Conservation (phyloP, 2,329 filamentous ascomycete species). For the Aspergillus spinulosporus region DNA sequence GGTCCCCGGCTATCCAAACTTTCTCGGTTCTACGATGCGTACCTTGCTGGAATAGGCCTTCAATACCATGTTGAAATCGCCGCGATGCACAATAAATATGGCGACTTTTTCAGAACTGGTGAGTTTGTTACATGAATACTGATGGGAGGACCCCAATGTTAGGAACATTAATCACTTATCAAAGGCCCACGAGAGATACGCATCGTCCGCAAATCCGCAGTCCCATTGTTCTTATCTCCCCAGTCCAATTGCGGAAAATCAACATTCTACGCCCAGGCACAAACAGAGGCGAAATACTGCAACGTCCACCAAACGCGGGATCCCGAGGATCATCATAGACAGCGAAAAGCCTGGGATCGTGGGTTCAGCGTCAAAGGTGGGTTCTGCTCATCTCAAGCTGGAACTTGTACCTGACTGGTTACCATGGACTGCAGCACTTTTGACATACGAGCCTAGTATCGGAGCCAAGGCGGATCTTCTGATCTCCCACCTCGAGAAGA, state of each 20-base stretch:
- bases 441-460: not conserved
- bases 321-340: slow-evolving; percentile 16
- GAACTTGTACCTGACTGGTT: not conserved
- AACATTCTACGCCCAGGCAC: slow-evolving; percentile 2
- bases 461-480: not conserved
- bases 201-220: not conserved
- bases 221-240: not conserved
- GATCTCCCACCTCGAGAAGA: not conserved
- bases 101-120: slow-evolving; percentile 33
- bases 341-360: slow-evolving; percentile 17
- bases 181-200: not conserved
- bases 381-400: not conserved
- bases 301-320: slow-evolving; percentile 15
- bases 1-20: slow-evolving; percentile 25
- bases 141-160: too few relatives aligned
- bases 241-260: slow-evolving; percentile 2
- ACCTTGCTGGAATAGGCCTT: slow-evolving; percentile 17
- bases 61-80: slow-evolving; percentile 19
- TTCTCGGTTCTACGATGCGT: slow-evolving; percentile 23
- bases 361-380: slow-evolving; percentile 18
- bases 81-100: slow-evolving; percentile 27
- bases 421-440: not conserved
- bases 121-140: not conserved
- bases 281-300: slow-evolving; percentile 1
- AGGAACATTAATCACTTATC: not conserved